Conservation (phyloP, 805 yeast species). For the Saccharomyces jurei region DNA sequence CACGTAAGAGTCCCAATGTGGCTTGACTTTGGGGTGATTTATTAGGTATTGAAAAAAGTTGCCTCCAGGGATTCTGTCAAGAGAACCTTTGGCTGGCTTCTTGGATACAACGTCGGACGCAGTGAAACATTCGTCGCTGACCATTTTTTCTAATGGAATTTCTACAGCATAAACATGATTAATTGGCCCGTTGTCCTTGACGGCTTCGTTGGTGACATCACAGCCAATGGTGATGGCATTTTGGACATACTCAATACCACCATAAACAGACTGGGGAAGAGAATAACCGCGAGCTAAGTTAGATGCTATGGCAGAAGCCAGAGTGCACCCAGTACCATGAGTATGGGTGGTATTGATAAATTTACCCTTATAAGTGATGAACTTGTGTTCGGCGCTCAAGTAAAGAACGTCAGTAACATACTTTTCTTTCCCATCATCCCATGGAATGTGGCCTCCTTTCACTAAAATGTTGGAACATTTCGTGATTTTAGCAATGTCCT, state of each 20-base stretch:
- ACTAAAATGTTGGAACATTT: slow-evolving; percentile 50
- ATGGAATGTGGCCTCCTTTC: slow-evolving; percentile 78
- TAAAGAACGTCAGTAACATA: slow-evolving; percentile 48
- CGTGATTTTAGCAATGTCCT: slow-evolving; percentile 31
- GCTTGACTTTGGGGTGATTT: slow-evolving; percentile 46
- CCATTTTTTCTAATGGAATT: slow-evolving; percentile 30
- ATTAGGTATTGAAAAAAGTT: slow-evolving; percentile 42
- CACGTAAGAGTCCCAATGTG: slow-evolving; percentile 50
- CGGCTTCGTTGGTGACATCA: slow-evolving; percentile 22
- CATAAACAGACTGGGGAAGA: slow-evolving; percentile 42
- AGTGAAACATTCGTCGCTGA: slow-evolving; percentile 25
- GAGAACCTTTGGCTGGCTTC: neutral
- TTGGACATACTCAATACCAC: slow-evolving; percentile 59
- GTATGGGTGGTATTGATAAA: slow-evolving; percentile 44
- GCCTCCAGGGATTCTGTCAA: neutral
- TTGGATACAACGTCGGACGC: slow-evolving; percentile 15
- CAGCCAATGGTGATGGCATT: slow-evolving; percentile 47
- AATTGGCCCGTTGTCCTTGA: slow-evolving; percentile 58
- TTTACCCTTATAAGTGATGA: slow-evolving; percentile 41
- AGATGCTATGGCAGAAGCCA: slow-evolving; percentile 73
- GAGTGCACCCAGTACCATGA: slow-evolving; percentile 90
- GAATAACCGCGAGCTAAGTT: slow-evolving; percentile 51
- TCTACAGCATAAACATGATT: slow-evolving; percentile 49
- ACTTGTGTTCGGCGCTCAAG: slow-evolving; percentile 31
- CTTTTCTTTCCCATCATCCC: slow-evolving; percentile 26